Percentiles rank a stretch among this genome's conserved stretches.
Conservation (phyloP, 2,329 filamentous ascomycete genomes). For the Camptophora hylomeconis region DNA sequence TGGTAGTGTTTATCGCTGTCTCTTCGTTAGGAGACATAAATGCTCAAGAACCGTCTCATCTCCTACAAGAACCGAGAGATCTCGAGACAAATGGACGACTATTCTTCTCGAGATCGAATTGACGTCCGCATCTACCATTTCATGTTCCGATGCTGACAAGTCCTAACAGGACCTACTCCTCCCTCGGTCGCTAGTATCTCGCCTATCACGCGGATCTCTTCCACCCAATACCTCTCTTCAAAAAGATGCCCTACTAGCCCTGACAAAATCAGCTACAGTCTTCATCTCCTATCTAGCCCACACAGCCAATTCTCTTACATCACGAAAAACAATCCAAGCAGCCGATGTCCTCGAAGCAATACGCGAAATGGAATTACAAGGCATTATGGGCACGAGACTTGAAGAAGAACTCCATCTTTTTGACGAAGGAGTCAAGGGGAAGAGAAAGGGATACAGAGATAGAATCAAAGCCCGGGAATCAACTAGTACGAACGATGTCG, state of each 20-base stretch:
- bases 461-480: constrained; percentile 30
- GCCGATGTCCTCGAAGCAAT: constrained; percentile 48
- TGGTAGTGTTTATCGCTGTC: no score
- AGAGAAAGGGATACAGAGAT: constrained; percentile 26
- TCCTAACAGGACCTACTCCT: constrained; percentile 43
- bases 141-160: not conserved
- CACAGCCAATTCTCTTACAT: constrained; percentile 48
- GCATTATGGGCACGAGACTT: constrained; percentile 22
- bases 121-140: not conserved
- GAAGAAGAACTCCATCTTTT: constrained; percentile 44
- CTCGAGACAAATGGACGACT: no score
- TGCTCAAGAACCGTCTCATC: no score
- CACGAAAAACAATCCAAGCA: constrained; percentile 50
- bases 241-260: constrained; percentile 51
- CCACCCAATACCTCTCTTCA: constrained; percentile 53
- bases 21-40: no score
- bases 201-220: constrained; percentile 50
- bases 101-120: no score
- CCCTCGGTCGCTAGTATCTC: constrained; percentile 48
- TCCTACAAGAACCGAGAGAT: no score
- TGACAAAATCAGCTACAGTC: constrained; percentile 53
- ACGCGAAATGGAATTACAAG: constrained; percentile 44
- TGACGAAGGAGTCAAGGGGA: constrained; percentile 25
- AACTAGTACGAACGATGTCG: no score
- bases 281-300: constrained; percentile 45